These are phyloP conservation scores for Nothophaeocryptopus gaeumannii DNA, from an alignment of 2,329 filamentous ascomycete species.

Conservation along the genomic window DNA sequence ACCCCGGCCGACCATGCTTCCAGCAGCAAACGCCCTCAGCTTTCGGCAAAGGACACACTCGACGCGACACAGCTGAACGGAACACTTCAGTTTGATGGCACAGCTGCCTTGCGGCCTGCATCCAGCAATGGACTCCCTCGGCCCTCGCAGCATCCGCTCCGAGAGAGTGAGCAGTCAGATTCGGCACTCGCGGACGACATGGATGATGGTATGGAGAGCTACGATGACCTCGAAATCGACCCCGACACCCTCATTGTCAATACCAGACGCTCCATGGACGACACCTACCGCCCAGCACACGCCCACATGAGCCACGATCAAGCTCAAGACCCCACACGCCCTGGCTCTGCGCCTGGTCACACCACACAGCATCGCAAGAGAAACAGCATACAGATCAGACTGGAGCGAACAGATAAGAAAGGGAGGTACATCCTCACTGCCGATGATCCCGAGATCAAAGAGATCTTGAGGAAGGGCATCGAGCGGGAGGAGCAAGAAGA, in stretches of 20 bases:
- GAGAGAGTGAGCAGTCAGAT: neutral
- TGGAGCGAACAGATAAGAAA: slow-evolving; percentile 47
- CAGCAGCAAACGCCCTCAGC: slow-evolving; percentile 1
- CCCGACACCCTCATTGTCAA: slow-evolving; percentile 38
- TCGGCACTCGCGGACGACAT: slow-evolving; percentile 13
- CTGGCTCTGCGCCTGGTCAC: neutral
- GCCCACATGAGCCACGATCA: slow-evolving; percentile 9
- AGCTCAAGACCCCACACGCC: neutral
- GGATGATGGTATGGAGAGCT: slow-evolving; percentile 42
- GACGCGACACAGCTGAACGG: slow-evolving; percentile 24
- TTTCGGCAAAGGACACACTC: slow-evolving; percentile 18
- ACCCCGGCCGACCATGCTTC: neutral
- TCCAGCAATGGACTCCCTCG: neutral
- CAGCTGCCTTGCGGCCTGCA: slow-evolving; percentile 16
- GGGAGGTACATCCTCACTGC: slow-evolving; percentile 50
- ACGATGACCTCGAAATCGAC: slow-evolving; percentile 39
- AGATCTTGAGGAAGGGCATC: slow-evolving; percentile 45
- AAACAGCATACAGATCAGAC: slow-evolving; percentile 46
- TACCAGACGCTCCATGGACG: slow-evolving; percentile 31
- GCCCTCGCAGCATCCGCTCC: too few species aligned
- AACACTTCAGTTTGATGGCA: slow-evolving; percentile 21
- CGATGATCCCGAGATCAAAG: slow-evolving; percentile 49
- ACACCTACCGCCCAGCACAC: slow-evolving; percentile 18
- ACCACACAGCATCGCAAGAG: slow-evolving; percentile 21
- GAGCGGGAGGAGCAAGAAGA: slow-evolving; percentile 41